Conservation (phyloP, 306 rosid genomes). For the Canavalia gladiata region DNA sequence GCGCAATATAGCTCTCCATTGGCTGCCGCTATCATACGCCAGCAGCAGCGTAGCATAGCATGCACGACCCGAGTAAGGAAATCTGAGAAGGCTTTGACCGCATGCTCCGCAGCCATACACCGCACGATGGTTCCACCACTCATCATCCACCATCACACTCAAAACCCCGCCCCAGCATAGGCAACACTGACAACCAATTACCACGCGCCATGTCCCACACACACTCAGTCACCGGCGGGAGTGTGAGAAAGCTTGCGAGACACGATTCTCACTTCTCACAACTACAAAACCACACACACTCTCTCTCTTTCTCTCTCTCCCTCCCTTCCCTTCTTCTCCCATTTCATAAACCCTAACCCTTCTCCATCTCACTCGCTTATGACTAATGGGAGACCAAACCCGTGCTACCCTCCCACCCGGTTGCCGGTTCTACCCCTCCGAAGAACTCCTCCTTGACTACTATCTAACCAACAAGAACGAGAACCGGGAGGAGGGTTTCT, state of each 20-base stretch:
- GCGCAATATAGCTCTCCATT: not conserved
- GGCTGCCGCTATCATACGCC: not conserved
- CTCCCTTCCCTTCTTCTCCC: too few species aligned
- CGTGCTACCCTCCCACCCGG: constrained; percentile 61
- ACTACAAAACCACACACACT: not conserved
- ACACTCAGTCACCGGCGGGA: constrained; percentile 36
- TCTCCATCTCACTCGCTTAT: constrained; percentile 11
- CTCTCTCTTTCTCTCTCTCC: not conserved
- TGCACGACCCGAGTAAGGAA: not conserved
- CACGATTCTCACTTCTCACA: constrained; percentile 23
- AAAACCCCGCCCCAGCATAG: not conserved
- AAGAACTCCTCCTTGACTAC: constrained; percentile 63
- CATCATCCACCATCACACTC: not conserved
- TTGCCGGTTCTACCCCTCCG: constrained; percentile 68
- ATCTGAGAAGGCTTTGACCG: not conserved
- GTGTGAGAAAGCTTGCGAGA: constrained; percentile 4
- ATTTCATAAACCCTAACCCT: constrained; percentile 11
- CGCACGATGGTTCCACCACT: not conserved
- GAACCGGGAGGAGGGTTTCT: constrained; percentile 14
- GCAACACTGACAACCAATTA: constrained; percentile 9
- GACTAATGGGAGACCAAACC: not conserved
- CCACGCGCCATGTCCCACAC: constrained; percentile 18
- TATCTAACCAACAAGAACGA: constrained; percentile 62
- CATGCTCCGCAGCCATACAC: not conserved
- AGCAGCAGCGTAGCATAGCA: not conserved